Evolutionary conservation across 495 filamentous ascomycete species (phyloP), one percentile per base, ranked within the genome.

Genomic region (Cryomyces minteri): DNA sequence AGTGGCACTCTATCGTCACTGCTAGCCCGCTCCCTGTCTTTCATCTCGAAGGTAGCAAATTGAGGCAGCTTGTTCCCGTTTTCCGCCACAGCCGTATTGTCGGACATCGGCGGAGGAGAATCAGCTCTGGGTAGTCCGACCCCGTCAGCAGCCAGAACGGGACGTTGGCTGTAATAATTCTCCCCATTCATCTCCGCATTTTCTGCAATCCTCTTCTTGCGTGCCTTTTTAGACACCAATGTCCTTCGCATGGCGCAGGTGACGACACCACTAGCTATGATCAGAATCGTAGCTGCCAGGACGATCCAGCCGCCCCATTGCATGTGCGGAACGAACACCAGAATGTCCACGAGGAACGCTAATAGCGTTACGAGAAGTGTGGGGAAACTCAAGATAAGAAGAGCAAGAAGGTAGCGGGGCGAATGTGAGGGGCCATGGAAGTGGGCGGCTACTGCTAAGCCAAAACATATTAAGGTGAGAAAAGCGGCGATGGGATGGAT

Each of bases 241-340:
- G 88, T 94, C 40, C 90, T 78, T 48, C 90, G 81, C 87, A 96
- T 96, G n/a, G 86, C 86, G 57, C 90, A 98, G 7, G 84, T 88
- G 43, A 94, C 77, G 41, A 98, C 74, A 30, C 80, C 80, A 60
- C 80, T 85, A 5, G 83, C 66, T 40, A 84, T 77, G 39, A 92
- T 82, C 39, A 96, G 65, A 46, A 96, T 83, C 12, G 87, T 90
- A 18, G 90, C 84, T 12, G 77, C 90, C 30, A 98, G 71, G 11
- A 96, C 90, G 48, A 98, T 75, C 74, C 88, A 98, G 48, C 88
- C 88, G 51, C 84, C 90, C 86, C 88, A 96, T 54, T 76, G 71
- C 61, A 94, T 59, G 63, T 96, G 90, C 32, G 90, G 90, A 28
- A 94, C 82, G 57, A 98, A 98, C 12, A 98, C 73, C 32, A 98